Conservation (phyloP, 257 asterid genomes). For the Forsythia viridissima region DNA sequence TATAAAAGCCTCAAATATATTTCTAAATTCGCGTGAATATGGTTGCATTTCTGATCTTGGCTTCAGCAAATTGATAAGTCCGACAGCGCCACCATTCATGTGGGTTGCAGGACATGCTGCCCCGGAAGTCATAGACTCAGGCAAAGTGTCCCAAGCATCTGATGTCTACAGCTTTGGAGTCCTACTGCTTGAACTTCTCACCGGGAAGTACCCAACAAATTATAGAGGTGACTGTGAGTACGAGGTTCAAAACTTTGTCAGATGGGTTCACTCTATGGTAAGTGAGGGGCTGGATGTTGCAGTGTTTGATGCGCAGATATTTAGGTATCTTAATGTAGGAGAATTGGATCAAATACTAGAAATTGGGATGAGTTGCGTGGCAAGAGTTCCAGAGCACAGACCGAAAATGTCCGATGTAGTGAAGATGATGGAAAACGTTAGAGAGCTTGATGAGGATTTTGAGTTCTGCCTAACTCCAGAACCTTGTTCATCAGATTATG, state of each 20-base stretch:
- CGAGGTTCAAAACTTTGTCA: slow-evolving; percentile 49
- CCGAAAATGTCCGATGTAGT: slow-evolving; percentile 54
- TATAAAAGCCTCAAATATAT: slow-evolving; percentile 62
- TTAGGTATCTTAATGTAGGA: slow-evolving; percentile 60
- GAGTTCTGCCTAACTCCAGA: not conserved
- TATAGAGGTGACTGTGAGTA: slow-evolving; percentile 35
- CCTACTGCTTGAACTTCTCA: slow-evolving; percentile 60
- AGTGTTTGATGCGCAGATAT: slow-evolving; percentile 51
- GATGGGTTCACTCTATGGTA: slow-evolving; percentile 66
- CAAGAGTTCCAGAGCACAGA: slow-evolving; percentile 58
- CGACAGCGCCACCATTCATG: slow-evolving; percentile 35
- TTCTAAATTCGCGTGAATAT: slow-evolving; percentile 47
- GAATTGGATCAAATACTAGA: slow-evolving; percentile 70
- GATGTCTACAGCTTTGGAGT: slow-evolving; percentile 79
- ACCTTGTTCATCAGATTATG: not conserved
- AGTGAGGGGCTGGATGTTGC: slow-evolving; percentile 77
- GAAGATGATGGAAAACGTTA: slow-evolving; percentile 52
- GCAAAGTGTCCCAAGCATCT: slow-evolving; percentile 53
- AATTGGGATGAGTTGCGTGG: slow-evolving; percentile 61
- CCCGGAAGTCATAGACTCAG: slow-evolving; percentile 56
- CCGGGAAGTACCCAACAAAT: slow-evolving; percentile 57
- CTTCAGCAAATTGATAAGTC: slow-evolving; percentile 44
- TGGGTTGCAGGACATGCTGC: slow-evolving; percentile 55
- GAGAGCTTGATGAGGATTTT: slow-evolving; percentile 2
- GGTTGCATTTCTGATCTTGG: slow-evolving; percentile 62